Evolutionary conservation across 768 basidiomycete genomes (phyloP).

Genomic region (Hysterangium stoloniferum): DNA sequence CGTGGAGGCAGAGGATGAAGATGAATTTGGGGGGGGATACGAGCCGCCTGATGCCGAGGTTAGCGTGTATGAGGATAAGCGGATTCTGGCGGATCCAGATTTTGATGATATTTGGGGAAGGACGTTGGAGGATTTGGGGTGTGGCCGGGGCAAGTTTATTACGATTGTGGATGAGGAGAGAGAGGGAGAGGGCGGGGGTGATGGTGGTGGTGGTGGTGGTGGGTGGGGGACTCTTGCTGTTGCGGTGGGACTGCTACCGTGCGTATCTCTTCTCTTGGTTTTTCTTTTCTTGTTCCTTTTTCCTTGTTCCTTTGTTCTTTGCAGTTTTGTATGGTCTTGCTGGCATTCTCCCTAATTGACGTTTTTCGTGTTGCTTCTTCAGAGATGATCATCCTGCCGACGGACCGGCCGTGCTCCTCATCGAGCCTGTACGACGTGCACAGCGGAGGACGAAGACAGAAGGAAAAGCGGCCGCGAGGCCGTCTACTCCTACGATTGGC

Average conservation of each 20-base stretch:
- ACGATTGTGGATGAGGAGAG: constrained; percentile 86
- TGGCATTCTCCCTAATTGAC: too few species aligned
- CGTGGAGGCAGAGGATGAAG: too few species aligned
- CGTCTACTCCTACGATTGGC: too few species aligned
- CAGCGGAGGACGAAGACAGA: constrained; percentile 29
- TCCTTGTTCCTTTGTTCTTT: neutral
- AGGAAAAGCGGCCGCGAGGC: too few species aligned
- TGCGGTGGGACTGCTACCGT: too few species aligned
- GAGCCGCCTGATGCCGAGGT: constrained; percentile 48
- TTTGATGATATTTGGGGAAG: constrained; percentile 83
- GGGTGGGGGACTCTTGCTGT: constrained; percentile 52
- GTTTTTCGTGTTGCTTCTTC: too few species aligned
- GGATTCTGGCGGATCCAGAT: constrained; percentile 86
- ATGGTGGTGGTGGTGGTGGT: constrained; percentile 68
- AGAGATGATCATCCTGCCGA: constrained; percentile 52
- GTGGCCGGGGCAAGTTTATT: constrained; percentile 79
- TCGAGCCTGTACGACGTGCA: constrained; percentile 55
- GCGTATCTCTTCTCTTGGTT: constrained; percentile 26
- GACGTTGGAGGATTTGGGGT: constrained; percentile 73
- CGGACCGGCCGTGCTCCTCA: constrained; percentile 52
- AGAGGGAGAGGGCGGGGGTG: too few species aligned
- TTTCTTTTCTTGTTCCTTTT: constrained; percentile 7
- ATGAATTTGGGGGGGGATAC: constrained; percentile 20
- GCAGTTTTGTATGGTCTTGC: too few species aligned
- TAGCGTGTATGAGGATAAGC: constrained; percentile 79